These are phyloP conservation scores for Nothomitra cinnamomea DNA, from an alignment of 2,329 filamentous ascomycete species.

Conservation along the genomic window DNA sequence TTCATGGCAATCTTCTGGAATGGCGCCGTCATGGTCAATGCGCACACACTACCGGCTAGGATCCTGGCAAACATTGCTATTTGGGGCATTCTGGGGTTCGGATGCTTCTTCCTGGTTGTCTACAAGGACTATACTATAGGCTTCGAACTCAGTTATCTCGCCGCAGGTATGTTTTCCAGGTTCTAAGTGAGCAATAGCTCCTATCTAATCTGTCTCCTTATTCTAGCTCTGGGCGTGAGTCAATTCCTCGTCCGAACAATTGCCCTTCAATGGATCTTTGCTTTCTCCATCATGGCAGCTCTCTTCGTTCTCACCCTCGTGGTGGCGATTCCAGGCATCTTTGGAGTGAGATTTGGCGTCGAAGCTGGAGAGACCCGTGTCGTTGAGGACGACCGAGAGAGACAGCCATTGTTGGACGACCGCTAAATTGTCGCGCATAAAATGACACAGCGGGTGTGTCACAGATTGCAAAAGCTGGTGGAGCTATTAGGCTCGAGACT, in stretches of 20 bases:
- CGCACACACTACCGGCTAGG: conserved; percentile 47
- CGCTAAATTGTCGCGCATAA: neutral
- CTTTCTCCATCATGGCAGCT: conserved; percentile 63
- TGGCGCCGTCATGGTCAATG: conserved; percentile 65
- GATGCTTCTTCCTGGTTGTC: conserved; percentile 53
- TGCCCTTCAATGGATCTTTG: conserved; percentile 84
- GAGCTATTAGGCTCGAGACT: no score
- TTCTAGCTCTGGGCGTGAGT: conserved; percentile 48
- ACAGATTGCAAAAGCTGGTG: no score
- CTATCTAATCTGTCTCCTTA: neutral
- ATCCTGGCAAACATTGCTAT: conserved; percentile 78
- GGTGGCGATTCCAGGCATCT: conserved; percentile 46
- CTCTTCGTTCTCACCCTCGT: conserved; percentile 52
- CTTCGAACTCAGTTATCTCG: conserved; percentile 56
- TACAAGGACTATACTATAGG: conserved; percentile 69
- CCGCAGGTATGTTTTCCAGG: conserved; percentile 38
- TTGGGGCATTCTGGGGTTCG: conserved; percentile 66
- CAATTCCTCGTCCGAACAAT: conserved; percentile 59
- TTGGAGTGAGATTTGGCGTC: conserved; percentile 33
- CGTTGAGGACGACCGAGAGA: conserved; percentile 32
- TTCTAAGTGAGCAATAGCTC: no score
- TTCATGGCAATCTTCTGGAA: conserved; percentile 82
- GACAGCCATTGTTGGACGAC: conserved; percentile 34
- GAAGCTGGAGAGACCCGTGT: conserved; percentile 29
- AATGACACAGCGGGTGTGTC: no score